These are phyloP conservation scores for Ascosphaera pollenicola DNA, from an alignment of 2,329 filamentous ascomycete species.

Conservation along the genomic window DNA sequence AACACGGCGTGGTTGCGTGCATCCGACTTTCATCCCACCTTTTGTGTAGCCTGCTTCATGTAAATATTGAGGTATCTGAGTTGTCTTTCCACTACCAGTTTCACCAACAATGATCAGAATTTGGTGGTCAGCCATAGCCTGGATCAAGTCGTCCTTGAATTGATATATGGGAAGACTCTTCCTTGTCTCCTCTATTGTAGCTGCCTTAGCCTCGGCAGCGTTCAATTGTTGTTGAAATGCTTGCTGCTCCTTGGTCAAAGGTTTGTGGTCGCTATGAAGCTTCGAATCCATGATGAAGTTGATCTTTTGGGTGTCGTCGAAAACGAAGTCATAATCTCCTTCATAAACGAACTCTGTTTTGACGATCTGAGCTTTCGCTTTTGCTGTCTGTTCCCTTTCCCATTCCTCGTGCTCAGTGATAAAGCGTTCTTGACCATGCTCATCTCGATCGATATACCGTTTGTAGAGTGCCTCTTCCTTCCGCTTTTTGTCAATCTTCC, in stretches of 20 bases:
- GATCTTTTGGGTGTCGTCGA: conserved; percentile 76
- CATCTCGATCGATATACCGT: conserved; percentile 69
- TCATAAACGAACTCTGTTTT: conserved; percentile 53
- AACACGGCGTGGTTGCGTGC: conserved; percentile 87
- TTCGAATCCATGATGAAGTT: conserved; percentile 60
- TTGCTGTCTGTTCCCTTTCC: conserved; percentile 74
- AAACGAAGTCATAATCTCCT: conserved; percentile 75
- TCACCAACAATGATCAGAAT: conserved; percentile 91
- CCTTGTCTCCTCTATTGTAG: conserved; percentile 92
- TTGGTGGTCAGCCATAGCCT: conserved; percentile 72
- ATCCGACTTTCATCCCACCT: conserved; percentile 86
- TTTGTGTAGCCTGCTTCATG: conserved; percentile 82
- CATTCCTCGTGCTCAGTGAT: conserved; percentile 91
- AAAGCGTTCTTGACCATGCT: conserved; percentile 70
- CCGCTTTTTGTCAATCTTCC: conserved; percentile 65
- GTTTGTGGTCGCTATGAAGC: conserved; percentile 45
- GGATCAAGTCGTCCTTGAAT: conserved; percentile 69
- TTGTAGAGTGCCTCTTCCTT: conserved; percentile 84
- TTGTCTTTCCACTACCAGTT: conserved; percentile 94
- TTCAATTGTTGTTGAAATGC: conserved; percentile 63
- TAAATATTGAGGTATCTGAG: conserved; percentile 88
- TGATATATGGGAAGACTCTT: conserved; percentile 74
- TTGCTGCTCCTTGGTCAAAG: conserved; percentile 55
- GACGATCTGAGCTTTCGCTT: conserved; percentile 69
- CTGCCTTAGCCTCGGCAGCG: conserved; percentile 68